Evolutionary conservation across 805 yeast species (phyloP).

Genomic region (Starmerella floricola): DNA sequence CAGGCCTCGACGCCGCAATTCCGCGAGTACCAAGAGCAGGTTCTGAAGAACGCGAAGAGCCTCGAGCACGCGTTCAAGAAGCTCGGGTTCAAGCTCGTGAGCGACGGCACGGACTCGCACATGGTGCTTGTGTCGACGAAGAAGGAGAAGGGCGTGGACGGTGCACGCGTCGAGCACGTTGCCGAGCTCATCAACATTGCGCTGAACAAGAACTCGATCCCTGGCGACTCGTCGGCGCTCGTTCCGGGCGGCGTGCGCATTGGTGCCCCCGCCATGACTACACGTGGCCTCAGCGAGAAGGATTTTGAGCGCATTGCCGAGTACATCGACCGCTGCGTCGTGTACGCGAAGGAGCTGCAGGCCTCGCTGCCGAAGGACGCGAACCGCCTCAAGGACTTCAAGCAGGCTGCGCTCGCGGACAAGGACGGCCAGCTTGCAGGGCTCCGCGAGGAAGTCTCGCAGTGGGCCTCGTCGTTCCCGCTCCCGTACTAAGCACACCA

Average conservation of each 20-base stretch:
- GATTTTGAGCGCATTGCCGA: conserved; percentile 72
- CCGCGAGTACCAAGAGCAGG: conserved; percentile 79
- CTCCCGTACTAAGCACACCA: conserved; percentile 26
- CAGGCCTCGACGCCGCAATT: conserved; percentile 88
- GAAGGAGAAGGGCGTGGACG: conserved; percentile 73
- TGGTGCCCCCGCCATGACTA: conserved; percentile 98
- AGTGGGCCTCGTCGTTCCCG: conserved; percentile 59
- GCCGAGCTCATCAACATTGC: conserved; percentile 93
- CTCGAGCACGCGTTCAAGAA: conserved; percentile 63
- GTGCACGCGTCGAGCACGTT: conserved; percentile 92
- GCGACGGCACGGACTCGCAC: conserved; percentile 95
- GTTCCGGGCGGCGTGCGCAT: conserved; percentile 96
- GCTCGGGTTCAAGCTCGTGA: conserved; percentile 69
- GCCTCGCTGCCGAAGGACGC: conserved; percentile 68
- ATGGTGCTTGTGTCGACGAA: conserved; percentile 84
- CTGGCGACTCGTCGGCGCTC: conserved; percentile 93
- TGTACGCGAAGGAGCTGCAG: conserved; percentile 66
- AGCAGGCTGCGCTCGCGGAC: conserved; percentile 53
- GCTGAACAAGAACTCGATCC: conserved; percentile 91
- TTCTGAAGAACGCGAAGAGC: conserved; percentile 73
- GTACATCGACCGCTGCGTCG: conserved; percentile 70
- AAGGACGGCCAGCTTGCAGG: conserved; percentile 57
- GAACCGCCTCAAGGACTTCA: conserved; percentile 93
- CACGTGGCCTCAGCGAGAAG: conserved; percentile 84
- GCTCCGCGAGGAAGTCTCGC: conserved; percentile 65